Conservation (phyloP, 192 early-diverging fungal species). For the Entomortierella lignicola region DNA sequence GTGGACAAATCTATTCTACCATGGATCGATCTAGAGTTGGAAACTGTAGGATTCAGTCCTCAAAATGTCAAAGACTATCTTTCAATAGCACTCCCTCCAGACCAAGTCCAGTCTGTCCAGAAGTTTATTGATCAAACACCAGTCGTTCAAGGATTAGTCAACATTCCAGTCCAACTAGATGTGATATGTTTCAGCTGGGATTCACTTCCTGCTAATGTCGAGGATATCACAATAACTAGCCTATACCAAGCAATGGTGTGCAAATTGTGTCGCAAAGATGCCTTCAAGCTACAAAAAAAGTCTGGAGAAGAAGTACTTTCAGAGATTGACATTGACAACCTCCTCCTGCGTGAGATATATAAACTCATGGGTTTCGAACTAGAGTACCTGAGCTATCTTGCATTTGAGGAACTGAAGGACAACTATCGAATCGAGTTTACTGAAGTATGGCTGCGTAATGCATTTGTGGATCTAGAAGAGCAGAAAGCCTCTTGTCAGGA, state of each 20-base stretch:
- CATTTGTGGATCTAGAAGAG: neutral
- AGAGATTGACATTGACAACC: too few relatives aligned
- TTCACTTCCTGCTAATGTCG: neutral
- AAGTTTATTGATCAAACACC: neutral
- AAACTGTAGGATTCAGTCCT: neutral
- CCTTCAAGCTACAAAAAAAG: neutral
- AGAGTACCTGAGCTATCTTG: constrained; percentile 16
- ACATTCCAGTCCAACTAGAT: neutral
- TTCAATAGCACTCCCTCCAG: neutral
- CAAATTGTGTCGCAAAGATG: constrained; percentile 23
- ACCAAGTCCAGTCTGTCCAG: neutral
- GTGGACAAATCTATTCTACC: neutral
- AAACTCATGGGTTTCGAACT: constrained; percentile 14
- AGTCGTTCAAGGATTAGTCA: neutral
- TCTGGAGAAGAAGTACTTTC: neutral
- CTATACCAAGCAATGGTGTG: constrained; percentile 16
- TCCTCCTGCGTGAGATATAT: neutral
- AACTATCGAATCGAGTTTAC: constrained; percentile 25
- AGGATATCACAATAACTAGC: constrained; percentile 3
- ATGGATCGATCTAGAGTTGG: neutral
- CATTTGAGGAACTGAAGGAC: constrained; percentile 22
- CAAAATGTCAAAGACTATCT: neutral
- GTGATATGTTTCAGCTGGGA: neutral
- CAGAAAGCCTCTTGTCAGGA: neutral
- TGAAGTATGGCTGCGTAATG: neutral